Conservation (phyloP, 2,329 filamentous ascomycete species). For the Ceratocystis huliohia region DNA sequence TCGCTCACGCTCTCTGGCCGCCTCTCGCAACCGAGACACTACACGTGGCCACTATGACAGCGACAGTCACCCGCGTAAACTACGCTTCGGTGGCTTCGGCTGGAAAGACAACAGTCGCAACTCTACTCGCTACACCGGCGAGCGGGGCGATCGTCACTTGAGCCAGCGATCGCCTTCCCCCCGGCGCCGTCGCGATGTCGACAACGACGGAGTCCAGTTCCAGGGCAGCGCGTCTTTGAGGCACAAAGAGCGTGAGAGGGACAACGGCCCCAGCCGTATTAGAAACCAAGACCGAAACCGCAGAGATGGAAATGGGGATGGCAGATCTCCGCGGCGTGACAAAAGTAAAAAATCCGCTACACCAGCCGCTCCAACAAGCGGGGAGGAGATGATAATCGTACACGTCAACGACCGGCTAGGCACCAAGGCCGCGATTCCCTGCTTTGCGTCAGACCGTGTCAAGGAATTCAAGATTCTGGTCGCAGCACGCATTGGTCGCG, state of each 20-base stretch:
- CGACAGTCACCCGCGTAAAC: conserved; percentile 25
- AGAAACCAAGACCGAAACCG: conserved; percentile 17
- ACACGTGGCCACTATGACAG: conserved; percentile 38
- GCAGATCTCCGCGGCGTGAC: conserved; percentile 24
- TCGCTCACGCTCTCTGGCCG: neutral
- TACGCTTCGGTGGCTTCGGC: conserved; percentile 34
- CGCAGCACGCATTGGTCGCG: conserved; percentile 73
- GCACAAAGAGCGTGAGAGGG: conserved; percentile 23
- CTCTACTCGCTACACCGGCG: conserved; percentile 30
- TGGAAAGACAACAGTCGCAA: conserved; percentile 41
- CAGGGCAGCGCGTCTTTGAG: too few relatives aligned
- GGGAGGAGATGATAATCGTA: conserved; percentile 83
- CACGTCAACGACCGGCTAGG: conserved; percentile 90
- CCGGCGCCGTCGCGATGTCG: neutral
- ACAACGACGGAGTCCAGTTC: conserved; percentile 16
- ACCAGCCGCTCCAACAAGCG: conserved; percentile 23
- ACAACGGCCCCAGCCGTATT: conserved; percentile 25
- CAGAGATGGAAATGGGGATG: conserved; percentile 27
- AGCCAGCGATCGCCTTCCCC: conserved; percentile 24
- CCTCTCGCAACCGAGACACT: conserved; percentile 27
- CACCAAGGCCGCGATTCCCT: conserved; percentile 89
- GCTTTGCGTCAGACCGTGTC: conserved; percentile 70
- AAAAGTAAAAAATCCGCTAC: conserved; percentile 29
- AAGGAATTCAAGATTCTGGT: conserved; percentile 85
- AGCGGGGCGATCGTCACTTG: conserved; percentile 30